Base-by-base conservation (phyloP, 2,329 filamentous ascomycete species). In the Coleophoma cylindrospora region DNA sequence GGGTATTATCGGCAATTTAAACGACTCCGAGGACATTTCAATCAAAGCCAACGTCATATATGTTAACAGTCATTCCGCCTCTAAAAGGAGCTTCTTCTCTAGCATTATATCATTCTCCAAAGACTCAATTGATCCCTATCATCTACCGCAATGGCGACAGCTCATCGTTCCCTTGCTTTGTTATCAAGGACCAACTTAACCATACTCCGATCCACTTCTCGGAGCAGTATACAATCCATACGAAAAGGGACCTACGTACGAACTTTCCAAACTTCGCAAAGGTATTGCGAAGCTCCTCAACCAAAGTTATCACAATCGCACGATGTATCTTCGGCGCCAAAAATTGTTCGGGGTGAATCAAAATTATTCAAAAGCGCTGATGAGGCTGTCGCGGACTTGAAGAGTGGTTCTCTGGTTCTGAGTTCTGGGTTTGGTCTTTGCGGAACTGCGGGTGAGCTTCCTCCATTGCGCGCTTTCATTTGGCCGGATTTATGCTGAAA, bases 361-460 rank as follows among this genome's bases (percentile, higher is more conserved):
- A 63, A 63, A 46, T 32, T 63, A 12, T 63, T 54, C 21, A 61
- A 58, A 43, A 48, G 56, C 53, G 61, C 60, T 10, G 60, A 62
- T 55, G 54, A 51, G 13, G 59, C 60, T 0, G 59, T 63, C 6
- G 57, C 54, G 33, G 61, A 63, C 55, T 22, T 63, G 37, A 55
- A 60, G 50, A 84, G 86, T 59, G 81, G 87, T 49, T 83, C 81
- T 11, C 87, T 81, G 0, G 74, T 92, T 34, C 72, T 92, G 49
- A 89, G 87, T 63, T 84, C 87, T 14, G 89, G 88, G 1, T 92
- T 92, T 65, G 89, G 89, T n/a, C 77, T 92, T 12, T 91, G 86
- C 58, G 88, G 88, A 56, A 85, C 91, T 15, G 81, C 84, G 49
- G 80, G 81, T 83, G 69, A 49, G 71, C 61, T 45, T 12, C 3